Evolutionary conservation across 2,329 filamentous ascomycete species (phyloP).

Genomic region (Trichoderma gracile): DNA sequence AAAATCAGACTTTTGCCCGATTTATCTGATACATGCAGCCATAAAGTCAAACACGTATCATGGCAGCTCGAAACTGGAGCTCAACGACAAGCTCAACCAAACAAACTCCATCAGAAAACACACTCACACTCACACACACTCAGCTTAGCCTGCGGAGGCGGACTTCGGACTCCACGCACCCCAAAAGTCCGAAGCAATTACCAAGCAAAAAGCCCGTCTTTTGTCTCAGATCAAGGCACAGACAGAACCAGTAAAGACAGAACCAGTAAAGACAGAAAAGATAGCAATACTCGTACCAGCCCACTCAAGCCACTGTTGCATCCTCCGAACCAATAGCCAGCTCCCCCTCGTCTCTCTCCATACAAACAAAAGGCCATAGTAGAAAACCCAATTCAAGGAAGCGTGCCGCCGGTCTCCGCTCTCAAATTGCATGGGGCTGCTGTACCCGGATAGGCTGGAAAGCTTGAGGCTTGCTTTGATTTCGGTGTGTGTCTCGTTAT

Average conservation of each 20-base stretch:
- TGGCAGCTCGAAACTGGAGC: neutral
- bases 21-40: neutral
- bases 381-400: neutral
- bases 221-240: neutral
- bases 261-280: neutral
- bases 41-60: conserved; percentile 2
- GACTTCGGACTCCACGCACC: conserved; percentile 21
- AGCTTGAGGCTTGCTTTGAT: neutral
- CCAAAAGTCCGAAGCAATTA: conserved; percentile 16
- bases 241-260: conserved; percentile 13
- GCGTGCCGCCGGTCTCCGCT: conserved; percentile 15
- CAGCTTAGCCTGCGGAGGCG: conserved; percentile 20
- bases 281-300: neutral
- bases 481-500: conserved; percentile 9
- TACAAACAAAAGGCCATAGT: too few species aligned
- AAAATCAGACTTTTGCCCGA: neutral
- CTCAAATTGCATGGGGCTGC: neutral
- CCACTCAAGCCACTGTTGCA: neutral
- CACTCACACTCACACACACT: neutral
- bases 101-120: neutral
- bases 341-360: neutral
- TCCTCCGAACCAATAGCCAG: neutral
- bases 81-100: neutral
- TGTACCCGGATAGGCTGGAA: conserved; percentile 21
- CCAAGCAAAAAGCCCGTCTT: conserved; percentile 17